Percentiles rank a stretch among this genome's conserved stretches.
phyloP scores from a whole-genome alignment of 768 basidiomycete species.

The Russula virescens region DNA sequence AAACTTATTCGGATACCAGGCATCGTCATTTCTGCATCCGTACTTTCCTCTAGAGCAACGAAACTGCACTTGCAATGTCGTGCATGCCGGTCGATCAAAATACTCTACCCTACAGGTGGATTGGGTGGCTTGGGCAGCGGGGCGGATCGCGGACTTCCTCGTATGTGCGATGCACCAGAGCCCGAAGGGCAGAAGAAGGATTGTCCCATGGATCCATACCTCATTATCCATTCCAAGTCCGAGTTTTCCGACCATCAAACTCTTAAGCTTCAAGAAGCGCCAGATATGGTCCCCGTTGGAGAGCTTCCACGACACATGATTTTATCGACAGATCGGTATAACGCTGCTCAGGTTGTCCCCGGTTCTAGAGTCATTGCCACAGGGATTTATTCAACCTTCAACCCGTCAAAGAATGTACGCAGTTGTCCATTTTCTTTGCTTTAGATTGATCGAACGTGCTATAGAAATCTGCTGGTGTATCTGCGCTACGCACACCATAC shows the following conservation, averaged over 20 bases:
- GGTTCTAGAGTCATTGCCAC: constrained; percentile 94
- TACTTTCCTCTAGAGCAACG: constrained; percentile 88
- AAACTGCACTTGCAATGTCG: constrained; percentile 91
- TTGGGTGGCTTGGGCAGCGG: constrained; percentile 86
- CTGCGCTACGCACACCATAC: constrained; percentile 91
- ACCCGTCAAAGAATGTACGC: constrained; percentile 72
- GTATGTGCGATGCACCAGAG: constrained; percentile 78
- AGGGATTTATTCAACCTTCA: constrained; percentile 95
- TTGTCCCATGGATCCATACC: constrained; percentile 93
- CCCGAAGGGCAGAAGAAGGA: constrained; percentile 85
- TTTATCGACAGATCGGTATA: constrained; percentile 82
- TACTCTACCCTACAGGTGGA: constrained; percentile 69
- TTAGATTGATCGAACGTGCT: not conserved
- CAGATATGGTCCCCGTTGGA: constrained; percentile 99
- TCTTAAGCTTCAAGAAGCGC: constrained; percentile 96
- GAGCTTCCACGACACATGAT: constrained; percentile 95
- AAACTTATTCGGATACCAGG: constrained; percentile 95
- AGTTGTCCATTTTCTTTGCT: constrained; percentile 25
- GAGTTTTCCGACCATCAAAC: constrained; percentile 94
- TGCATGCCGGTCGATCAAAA: constrained; percentile 75
- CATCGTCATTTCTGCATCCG: constrained; percentile 95
- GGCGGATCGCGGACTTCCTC: constrained; percentile 76
- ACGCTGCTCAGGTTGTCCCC: constrained; percentile 91
- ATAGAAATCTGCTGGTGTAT: constrained; percentile 75
- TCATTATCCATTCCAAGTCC: constrained; percentile 92